phyloP scores from a whole-genome alignment of 2,329 filamentous ascomycete genomes.

The Cryphonectria carpinicola region DNA sequence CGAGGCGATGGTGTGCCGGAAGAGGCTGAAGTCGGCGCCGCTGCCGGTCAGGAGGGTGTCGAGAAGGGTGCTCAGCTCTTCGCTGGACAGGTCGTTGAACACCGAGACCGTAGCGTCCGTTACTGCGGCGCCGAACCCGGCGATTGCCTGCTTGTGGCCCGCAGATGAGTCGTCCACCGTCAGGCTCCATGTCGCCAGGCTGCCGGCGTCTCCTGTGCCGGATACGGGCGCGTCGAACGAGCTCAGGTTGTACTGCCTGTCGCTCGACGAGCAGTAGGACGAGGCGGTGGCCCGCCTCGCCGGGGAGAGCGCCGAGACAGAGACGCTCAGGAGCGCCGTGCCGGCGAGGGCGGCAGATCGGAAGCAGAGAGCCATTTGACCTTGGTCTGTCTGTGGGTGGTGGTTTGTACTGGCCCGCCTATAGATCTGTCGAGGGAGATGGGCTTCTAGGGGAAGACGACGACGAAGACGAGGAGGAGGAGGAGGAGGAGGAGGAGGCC shows the following conservation, averaged over 20 bases:
- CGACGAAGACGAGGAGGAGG: too few relatives aligned
- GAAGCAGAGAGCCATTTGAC: conserved; percentile 17
- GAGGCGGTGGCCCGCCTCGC: conserved; percentile 31
- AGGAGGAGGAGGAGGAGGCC: neutral
- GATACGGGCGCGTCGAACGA: conserved; percentile 39
- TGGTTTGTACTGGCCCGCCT: neutral
- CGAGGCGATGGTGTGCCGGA: conserved; percentile 46
- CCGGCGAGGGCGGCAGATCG: conserved; percentile 12
- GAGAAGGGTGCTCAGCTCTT: conserved; percentile 39
- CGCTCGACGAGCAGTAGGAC: conserved; percentile 42
- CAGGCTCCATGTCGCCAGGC: conserved; percentile 42
- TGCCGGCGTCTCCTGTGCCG: conserved; percentile 39
- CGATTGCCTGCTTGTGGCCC: conserved; percentile 45
- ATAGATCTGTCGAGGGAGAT: neutral
- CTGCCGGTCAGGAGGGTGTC: conserved; percentile 41
- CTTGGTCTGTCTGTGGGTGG: neutral
- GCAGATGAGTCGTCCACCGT: conserved; percentile 43
- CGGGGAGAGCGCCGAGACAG: conserved; percentile 21
- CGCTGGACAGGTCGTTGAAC: conserved; percentile 40
- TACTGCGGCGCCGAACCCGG: conserved; percentile 47
- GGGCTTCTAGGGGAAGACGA: too few relatives aligned
- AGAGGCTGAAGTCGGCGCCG: conserved; percentile 44
- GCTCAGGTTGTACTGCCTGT: conserved; percentile 43
- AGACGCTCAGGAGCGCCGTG: conserved; percentile 18
- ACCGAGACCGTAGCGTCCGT: conserved; percentile 47